Evolutionary conservation across 78 protist genomes (phyloP).

Genomic region (Carpediemonas membranifera): DNA sequence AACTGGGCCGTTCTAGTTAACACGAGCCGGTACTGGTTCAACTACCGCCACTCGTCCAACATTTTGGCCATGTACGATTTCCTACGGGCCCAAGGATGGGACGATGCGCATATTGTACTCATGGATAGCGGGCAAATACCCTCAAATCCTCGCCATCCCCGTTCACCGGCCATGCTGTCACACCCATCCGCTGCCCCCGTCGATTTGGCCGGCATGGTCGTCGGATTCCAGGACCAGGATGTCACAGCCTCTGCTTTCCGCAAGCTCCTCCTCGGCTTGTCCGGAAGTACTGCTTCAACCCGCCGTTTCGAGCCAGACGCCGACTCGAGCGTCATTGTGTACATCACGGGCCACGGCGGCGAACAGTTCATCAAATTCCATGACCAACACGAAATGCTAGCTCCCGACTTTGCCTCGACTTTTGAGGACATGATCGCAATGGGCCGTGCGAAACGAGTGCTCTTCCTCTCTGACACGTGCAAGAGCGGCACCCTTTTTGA

Average conservation of each 20-base stretch:
- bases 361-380: constrained; percentile 1
- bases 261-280: not conserved
- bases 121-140: not conserved
- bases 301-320: not conserved
- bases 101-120: not conserved
- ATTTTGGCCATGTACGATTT: not conserved
- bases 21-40: not conserved
- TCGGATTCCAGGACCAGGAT: no score
- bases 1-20: not conserved
- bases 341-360: constrained; percentile 10
- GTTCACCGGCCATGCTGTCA: not conserved
- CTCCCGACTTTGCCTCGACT: not conserved
- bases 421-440: not conserved
- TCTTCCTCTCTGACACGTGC: constrained; percentile 1
- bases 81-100: not conserved
- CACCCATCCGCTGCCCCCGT: not conserved
- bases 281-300: not conserved
- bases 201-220: not conserved
- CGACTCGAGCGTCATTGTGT: not conserved
- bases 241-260: not conserved
- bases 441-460: not conserved
- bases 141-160: not conserved
- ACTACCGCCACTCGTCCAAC: not conserved
- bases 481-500: not conserved
- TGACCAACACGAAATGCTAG: not conserved